Conservation (phyloP, 345 rosid genomes). For the Salix koriyanagi region DNA sequence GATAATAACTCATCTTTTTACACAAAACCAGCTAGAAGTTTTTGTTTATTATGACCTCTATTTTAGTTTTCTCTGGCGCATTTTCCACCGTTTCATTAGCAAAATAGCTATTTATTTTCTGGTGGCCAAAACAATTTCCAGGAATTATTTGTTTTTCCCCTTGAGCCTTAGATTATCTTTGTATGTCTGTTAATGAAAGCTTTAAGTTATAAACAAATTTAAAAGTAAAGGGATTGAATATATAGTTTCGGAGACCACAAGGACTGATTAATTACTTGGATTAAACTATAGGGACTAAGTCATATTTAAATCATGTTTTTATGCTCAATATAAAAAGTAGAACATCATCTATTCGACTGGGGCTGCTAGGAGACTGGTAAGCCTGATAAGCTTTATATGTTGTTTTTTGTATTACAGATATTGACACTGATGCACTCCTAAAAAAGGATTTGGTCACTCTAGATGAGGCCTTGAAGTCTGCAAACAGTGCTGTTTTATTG, state of each 20-base stretch:
- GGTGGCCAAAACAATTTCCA: background rate
- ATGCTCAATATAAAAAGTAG: background rate
- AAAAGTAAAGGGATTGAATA: too few species aligned
- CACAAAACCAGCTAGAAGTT: too few species aligned
- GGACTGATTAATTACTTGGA: too few species aligned
- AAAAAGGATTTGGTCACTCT: conserved; percentile 79
- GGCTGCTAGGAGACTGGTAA: conserved; percentile 12
- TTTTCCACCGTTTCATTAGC: background rate
- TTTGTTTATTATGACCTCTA: too few species aligned
- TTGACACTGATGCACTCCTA: conserved; percentile 74
- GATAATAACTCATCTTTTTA: conserved; percentile 1
- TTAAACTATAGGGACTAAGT: too few species aligned
- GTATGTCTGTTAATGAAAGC: background rate
- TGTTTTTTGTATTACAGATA: conserved; percentile 44
- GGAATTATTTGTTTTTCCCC: background rate
- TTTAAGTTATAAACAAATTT: too few species aligned
- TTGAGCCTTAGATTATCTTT: background rate
- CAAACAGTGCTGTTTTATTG: conserved; percentile 76
- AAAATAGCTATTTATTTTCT: background rate
- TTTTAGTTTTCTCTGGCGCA: background rate
- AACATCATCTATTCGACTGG: background rate
- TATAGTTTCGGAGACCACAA: too few species aligned
- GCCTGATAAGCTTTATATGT: conserved; percentile 15
- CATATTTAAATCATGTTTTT: background rate
- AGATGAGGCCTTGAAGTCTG: conserved; percentile 83